A percentile compares a stretch with the other conserved stretches of the same genome.
Evolutionary conservation across 129 eudicot genomes (phyloP).

Genomic region (Helianthus annuus): HanXRQr2.0-SUNRISE NC_035434.2:142099649-142100148

Average conservation of each 20-base stretch:
- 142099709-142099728: conserved; percentile 64
- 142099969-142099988: conserved; percentile 65
- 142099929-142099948: conserved; percentile 83
- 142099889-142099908: conserved; percentile 71
- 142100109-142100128: conserved; percentile 55
- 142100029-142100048: conserved; percentile 69
- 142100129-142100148: conserved; percentile 84
- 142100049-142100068: conserved; percentile 75
- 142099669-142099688: conserved; percentile 87
- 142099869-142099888: conserved; percentile 48
- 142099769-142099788: conserved; percentile 8
- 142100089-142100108: conserved; percentile 69
- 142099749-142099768: neutral
- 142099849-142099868: neutral
- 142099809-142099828: too few relatives aligned
- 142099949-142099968: conserved; percentile 64
- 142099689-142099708: conserved; percentile 77
- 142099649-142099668: conserved; percentile 62
- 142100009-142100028: conserved; percentile 71
- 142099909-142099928: conserved; percentile 68
- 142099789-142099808: too few relatives aligned
- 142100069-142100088: conserved; percentile 57
- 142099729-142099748: conserved; percentile 63
- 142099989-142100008: conserved; percentile 64
- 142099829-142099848: too few relatives aligned